These are phyloP conservation scores for Fragaria iinumae DNA, from an alignment of 306 rosid genomes.

Conservation along the genomic window DNA sequence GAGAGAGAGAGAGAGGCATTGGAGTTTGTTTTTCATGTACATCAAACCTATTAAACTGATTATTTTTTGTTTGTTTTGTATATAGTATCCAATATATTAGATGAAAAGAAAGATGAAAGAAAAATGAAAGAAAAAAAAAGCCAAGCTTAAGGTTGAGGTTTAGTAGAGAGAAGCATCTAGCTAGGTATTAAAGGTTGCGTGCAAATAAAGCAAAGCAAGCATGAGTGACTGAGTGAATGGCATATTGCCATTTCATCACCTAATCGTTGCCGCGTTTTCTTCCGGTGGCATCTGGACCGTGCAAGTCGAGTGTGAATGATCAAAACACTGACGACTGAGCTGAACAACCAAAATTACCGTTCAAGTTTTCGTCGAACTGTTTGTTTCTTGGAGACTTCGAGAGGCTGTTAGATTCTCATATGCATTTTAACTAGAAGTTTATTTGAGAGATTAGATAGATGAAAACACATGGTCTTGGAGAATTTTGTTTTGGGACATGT, in stretches of 20 bases:
- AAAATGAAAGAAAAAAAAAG: neutral
- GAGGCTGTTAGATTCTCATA: no score
- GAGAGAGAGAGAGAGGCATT: no score
- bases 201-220: constrained; percentile 39
- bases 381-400: no score
- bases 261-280: constrained; percentile 28
- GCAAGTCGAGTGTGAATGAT: constrained; percentile 12
- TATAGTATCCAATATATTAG: neutral
- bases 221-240: neutral
- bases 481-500: no score
- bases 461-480: no score
- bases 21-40: neutral
- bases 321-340: neutral
- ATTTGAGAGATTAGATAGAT: no score
- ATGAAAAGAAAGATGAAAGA: neutral
- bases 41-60: neutral
- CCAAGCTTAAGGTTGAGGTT: constrained; percentile 10
- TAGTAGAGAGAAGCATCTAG: neutral
- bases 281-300: constrained; percentile 13
- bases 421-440: no score
- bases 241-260: constrained; percentile 25
- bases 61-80: no score
- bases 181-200: constrained; percentile 30
- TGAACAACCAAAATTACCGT: no score
- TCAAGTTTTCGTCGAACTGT: no score